A percentile compares a stretch with the other conserved stretches of the same genome.
Evolutionary conservation across 352 stramenopile species (phyloP).

Genomic region (Phytophthora boehmeriae): DNA sequence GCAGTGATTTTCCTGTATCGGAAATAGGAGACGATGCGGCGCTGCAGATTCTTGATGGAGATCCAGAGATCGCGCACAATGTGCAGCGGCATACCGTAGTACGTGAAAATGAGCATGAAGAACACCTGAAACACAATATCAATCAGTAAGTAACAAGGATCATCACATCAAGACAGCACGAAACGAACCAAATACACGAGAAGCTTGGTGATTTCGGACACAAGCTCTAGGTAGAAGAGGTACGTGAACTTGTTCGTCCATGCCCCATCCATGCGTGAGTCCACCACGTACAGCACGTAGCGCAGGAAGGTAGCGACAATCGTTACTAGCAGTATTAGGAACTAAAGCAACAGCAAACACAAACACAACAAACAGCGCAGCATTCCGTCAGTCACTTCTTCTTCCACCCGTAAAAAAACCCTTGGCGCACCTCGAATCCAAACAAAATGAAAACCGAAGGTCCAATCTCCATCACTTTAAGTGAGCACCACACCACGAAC

Average conservation of each 20-base stretch:
- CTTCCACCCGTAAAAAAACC: neutral
- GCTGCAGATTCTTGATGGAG: constrained; percentile 87
- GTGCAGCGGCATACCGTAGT: constrained; percentile 98
- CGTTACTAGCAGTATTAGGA: constrained; percentile 94
- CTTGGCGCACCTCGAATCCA: constrained; percentile 89
- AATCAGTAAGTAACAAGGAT: constrained; percentile 5
- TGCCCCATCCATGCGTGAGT: constrained; percentile 87
- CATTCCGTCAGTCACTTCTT: constrained; percentile 5
- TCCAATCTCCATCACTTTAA: constrained; percentile 81
- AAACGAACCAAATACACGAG: constrained; percentile 92
- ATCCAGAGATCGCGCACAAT: constrained; percentile 98
- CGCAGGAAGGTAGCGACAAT: constrained; percentile 89
- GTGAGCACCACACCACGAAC: constrained; percentile 90
- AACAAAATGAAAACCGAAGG: constrained; percentile 96
- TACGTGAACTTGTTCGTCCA: constrained; percentile 92
- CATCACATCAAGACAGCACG: neutral
- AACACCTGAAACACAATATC: constrained; percentile 77
- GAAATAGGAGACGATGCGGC: constrained; percentile 84
- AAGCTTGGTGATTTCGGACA: constrained; percentile 95
- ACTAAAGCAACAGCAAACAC: constrained; percentile 39
- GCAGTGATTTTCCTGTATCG: constrained; percentile 95
- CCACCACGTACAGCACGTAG: constrained; percentile 94
- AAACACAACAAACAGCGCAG: constrained; percentile 6
- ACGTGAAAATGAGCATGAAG: constrained; percentile 98
- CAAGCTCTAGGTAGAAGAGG: constrained; percentile 96